phyloP scores from a whole-genome alignment of 768 basidiomycete species.

The Astraeus odoratus region DNA sequence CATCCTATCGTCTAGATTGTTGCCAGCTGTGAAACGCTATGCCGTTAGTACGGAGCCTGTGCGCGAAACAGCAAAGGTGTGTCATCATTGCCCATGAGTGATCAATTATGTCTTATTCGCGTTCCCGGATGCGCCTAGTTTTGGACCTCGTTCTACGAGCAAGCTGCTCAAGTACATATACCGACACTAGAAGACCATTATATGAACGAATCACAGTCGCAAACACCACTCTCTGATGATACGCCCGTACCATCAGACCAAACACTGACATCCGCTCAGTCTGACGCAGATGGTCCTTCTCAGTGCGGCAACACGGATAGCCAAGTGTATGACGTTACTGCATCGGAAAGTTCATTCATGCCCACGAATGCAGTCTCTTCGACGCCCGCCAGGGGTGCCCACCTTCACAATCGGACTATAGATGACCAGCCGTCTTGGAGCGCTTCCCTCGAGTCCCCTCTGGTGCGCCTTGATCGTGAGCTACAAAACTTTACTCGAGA shows the following conservation, averaged over 20 bases:
- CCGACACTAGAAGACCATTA: slow-evolving; percentile 66
- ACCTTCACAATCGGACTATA: slow-evolving; percentile 30
- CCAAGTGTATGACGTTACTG: slow-evolving; percentile 32
- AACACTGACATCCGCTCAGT: slow-evolving; percentile 7
- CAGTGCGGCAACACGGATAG: slow-evolving; percentile 4
- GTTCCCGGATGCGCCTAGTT: slow-evolving; percentile 45
- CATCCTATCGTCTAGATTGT: slow-evolving; percentile 66
- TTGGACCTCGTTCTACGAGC: slow-evolving; percentile 95
- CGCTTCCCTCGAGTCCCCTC: slow-evolving; percentile 67
- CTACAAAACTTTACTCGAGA: slow-evolving; percentile 44
- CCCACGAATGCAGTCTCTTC: slow-evolving; percentile 70
- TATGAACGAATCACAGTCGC: slow-evolving; percentile 44
- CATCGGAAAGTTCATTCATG: slow-evolving; percentile 68
- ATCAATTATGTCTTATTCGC: not conserved
- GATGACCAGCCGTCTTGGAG: slow-evolving; percentile 61
- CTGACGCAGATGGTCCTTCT: slow-evolving; percentile 8
- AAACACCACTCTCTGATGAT: slow-evolving; percentile 18
- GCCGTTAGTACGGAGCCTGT: slow-evolving; percentile 83
- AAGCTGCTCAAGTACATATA: slow-evolving; percentile 83
- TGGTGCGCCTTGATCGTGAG: slow-evolving; percentile 58
- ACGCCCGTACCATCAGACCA: slow-evolving; percentile 11
- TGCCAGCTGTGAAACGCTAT: slow-evolving; percentile 89
- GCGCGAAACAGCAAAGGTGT: slow-evolving; percentile 82
- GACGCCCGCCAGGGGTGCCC: slow-evolving; percentile 51
- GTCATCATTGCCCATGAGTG: slow-evolving; percentile 15